Conservation (phyloP, 106 monocot genomes). For the Dendrobium nobile region DNA sequence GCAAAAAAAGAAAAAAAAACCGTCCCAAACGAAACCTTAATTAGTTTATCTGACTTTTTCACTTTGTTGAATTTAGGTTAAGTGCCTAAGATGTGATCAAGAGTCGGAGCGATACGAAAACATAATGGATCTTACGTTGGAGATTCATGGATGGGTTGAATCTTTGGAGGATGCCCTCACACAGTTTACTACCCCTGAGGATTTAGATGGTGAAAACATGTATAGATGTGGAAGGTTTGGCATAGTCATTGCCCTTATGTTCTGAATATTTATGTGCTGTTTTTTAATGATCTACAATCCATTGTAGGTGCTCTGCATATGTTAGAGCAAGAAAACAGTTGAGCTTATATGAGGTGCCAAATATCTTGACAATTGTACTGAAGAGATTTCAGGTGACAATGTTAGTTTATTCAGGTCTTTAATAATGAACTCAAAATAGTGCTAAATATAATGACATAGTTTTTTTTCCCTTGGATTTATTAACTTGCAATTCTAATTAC, state of each 20-base stretch:
- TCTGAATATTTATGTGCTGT: not conserved
- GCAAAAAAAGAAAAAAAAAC: no score
- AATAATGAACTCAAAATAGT: not conserved
- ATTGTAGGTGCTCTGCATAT: slow-evolving; percentile 68
- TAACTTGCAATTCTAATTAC: not conserved
- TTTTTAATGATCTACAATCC: not conserved
- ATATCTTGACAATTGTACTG: slow-evolving; percentile 91
- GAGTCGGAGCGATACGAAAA: slow-evolving; percentile 92
- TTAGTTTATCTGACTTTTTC: not conserved
- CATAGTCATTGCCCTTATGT: not conserved
- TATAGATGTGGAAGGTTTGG: slow-evolving; percentile 93
- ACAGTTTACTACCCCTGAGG: slow-evolving; percentile 92
- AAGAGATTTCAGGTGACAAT: slow-evolving; percentile 91
- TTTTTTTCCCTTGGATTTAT: not conserved
- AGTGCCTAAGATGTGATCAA: slow-evolving; percentile 84
- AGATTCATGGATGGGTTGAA: slow-evolving; percentile 97
- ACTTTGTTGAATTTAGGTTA: slow-evolving; percentile 42
- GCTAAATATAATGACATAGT: not conserved
- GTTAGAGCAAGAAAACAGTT: slow-evolving; percentile 93
- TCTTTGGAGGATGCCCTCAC: slow-evolving; percentile 91
- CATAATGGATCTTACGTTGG: slow-evolving; percentile 98
- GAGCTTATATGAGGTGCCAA: slow-evolving; percentile 87
- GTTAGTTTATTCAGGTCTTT: not conserved
- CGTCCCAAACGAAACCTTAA: no score
- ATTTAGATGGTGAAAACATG: slow-evolving; percentile 98